Evolutionary conservation across 805 yeast genomes (phyloP).

Genomic region (Yarrowia sp.): DNA sequence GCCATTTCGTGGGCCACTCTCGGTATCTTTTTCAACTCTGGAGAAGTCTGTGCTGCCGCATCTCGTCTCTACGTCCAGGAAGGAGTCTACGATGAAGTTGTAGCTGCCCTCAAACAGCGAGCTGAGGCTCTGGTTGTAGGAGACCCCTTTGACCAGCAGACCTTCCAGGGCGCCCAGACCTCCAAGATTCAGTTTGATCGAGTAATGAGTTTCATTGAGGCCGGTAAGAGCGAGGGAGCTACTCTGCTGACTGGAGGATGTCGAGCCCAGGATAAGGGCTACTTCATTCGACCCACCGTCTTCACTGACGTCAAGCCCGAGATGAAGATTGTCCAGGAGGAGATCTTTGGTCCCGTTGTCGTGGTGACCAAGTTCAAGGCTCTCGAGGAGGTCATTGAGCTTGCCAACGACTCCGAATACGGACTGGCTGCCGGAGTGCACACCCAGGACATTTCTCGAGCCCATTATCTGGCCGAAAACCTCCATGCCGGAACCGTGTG

Average conservation of each 20-base stretch:
- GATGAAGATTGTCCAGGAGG: constrained; percentile 70
- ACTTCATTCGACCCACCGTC: constrained; percentile 69
- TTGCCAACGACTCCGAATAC: constrained; percentile 69
- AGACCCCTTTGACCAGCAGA: constrained; percentile 69
- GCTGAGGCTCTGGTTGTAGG: constrained; percentile 60
- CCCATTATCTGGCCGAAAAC: constrained; percentile 59
- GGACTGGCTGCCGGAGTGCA: constrained; percentile 84
- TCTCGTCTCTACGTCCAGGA: constrained; percentile 88
- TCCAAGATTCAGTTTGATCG: constrained; percentile 70
- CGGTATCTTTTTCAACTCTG: constrained; percentile 89
- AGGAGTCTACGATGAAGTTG: constrained; percentile 68
- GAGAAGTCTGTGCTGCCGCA: constrained; percentile 94
- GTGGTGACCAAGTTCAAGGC: constrained; percentile 60
- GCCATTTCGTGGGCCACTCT: constrained; percentile 69
- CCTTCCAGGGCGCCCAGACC: constrained; percentile 88
- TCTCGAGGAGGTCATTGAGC: constrained; percentile 62
- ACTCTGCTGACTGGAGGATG: constrained; percentile 76
- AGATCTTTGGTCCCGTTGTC: constrained; percentile 86
- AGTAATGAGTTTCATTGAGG: constrained; percentile 67
- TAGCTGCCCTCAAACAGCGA: constrained; percentile 52
- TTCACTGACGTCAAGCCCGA: constrained; percentile 64
- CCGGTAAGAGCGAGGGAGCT: constrained; percentile 83
- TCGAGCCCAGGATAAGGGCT: constrained; percentile 52
- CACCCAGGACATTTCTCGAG: constrained; percentile 61
- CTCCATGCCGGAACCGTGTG: constrained; percentile 67